Conservation (phyloP, 2,329 filamentous ascomycete species). For the Arthrobotrys sphaeroides region DNA sequence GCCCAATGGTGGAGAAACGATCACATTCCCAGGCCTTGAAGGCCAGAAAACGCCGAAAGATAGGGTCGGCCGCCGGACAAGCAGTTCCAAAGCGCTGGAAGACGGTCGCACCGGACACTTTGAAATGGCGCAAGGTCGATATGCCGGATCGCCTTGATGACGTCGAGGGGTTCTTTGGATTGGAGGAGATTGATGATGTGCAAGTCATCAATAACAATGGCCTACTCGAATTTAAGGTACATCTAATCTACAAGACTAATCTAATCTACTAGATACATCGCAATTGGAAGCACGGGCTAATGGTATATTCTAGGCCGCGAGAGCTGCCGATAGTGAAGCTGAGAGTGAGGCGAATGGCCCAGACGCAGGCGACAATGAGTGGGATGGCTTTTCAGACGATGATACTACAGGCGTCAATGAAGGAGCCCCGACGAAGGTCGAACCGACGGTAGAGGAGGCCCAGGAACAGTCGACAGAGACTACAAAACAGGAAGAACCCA, state of each 20-base stretch:
- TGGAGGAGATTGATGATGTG: constrained; percentile 92
- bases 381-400: constrained; percentile 59
- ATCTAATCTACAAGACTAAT: neutral
- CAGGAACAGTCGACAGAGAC: constrained; percentile 56
- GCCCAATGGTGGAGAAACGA: constrained; percentile 46
- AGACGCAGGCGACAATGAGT: constrained; percentile 58
- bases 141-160: constrained; percentile 82
- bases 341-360: constrained; percentile 57
- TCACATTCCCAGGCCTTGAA: constrained; percentile 34
- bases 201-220: constrained; percentile 77
- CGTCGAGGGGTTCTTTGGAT: constrained; percentile 89
- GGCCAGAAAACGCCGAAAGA: constrained; percentile 42
- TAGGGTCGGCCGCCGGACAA: neutral
- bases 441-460: neutral
- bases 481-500: constrained; percentile 58
- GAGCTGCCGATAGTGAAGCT: constrained; percentile 58
- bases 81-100: constrained; percentile 53
- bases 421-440: neutral
- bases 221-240: constrained; percentile 63
- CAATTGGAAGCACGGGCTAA: constrained; percentile 42
- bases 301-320: constrained; percentile 58
- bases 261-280: too few species aligned
- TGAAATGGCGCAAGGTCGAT: constrained; percentile 72
- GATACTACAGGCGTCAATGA: constrained; percentile 58
- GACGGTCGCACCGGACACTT: constrained; percentile 63